Evolutionary conservation across 352 stramenopile genomes (phyloP), one percentile per base, ranked within the genome.

Genomic region (Thalassiosira exigua): DNA sequence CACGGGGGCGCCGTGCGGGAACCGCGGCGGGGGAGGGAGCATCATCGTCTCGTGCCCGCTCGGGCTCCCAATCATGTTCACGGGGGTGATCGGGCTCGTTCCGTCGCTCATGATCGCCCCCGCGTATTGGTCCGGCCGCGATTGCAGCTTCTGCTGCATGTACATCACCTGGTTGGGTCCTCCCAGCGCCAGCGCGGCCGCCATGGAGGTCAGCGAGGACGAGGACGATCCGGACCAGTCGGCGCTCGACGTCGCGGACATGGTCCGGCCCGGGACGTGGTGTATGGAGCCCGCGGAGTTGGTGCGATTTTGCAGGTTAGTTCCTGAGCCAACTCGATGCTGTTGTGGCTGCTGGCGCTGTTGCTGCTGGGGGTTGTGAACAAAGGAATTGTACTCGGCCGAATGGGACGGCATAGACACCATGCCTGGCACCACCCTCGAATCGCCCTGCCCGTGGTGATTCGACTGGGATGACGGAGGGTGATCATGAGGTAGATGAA

Each of bases 31-130:
- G 48, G 86, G 83, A 12, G 87, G 87, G 21, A 92, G 56, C 82
- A 91, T 89, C 29, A 91, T 79, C 67, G 74, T 86, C 80, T 92
- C 86, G 17, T 88, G 76, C 3, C 53, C 73, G 33, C 22, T 21
- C 32, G 64, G 48, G 9, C 50, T 58, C 56, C 82, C 79, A 66
- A 90, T 78, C 66, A 87, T 82, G 3, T 74, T 73, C 2, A 87
- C 61, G 30, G 86, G 83, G 42, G 82, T 89, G 24, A 92, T 78
- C 17, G 86, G 83, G 71, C 79, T 4, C 22, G 61, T 29, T 42
- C 59, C 27, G 52, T 65, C 12, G 52, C 50, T 11, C 68, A 48
- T 39, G 53, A 51, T 14, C 44, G 14, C 14, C 27, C 29, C 3
- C 4, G 22, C 41, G 42, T 72, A 22, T 26, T 41, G 56, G 44